Base-by-base conservation (phyloP, 1,284 basidiomycete species). In the Sporisorium sorghi region DNA sequence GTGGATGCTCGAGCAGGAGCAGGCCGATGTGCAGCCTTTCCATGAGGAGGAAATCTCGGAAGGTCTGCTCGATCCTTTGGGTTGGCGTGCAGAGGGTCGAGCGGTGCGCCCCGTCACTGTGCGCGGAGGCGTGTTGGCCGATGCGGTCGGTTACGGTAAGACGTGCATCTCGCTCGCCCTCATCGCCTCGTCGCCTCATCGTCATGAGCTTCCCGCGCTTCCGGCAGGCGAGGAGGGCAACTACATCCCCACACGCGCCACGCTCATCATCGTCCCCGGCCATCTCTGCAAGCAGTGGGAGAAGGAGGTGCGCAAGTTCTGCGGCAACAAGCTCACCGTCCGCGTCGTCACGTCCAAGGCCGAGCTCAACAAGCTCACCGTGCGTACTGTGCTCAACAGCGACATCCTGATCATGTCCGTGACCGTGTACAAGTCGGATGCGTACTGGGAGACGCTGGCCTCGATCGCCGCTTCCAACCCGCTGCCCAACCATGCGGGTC, bases 81-180 rank as follows among this genome's bases (percentile, higher is more conserved):
- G 93, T 5, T 97, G 95, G 94, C 89, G 94, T 76, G 93, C 92
- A 5, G 94, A 97, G 85, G 94, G 92, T 50, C 91, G 92, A 51
- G 94, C 93, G 2, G 90, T 92, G 76, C 87, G 94, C 23, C 88
- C 90, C 0, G 88, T 93, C 55, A 88, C 87, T 67, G 86, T 97
- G 24, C 88, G 92, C 50, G 95, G 94, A 15, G 95, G 95, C 28
- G 94, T 97, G 55, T 89, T 97, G 48, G 95, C 95, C 9, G 94
- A 97, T 80, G 91, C 96, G 84, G 94, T 97, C 73, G 94, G 95
- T 52, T 97, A 97, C 82, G 94, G 94, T 33, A 97, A 97, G 86
- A 97, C 94, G 0, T 94, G 94, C 26, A 97, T 97, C 76, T 94
- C 93, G 0, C 88, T 97, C 21, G 94, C 91, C 11, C 87, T 97